A percentile compares a stretch with the other conserved stretches of the same genome.
phyloP scores from a whole-genome alignment of 73 alveolate species.

The Breviolum minutum region DNA sequence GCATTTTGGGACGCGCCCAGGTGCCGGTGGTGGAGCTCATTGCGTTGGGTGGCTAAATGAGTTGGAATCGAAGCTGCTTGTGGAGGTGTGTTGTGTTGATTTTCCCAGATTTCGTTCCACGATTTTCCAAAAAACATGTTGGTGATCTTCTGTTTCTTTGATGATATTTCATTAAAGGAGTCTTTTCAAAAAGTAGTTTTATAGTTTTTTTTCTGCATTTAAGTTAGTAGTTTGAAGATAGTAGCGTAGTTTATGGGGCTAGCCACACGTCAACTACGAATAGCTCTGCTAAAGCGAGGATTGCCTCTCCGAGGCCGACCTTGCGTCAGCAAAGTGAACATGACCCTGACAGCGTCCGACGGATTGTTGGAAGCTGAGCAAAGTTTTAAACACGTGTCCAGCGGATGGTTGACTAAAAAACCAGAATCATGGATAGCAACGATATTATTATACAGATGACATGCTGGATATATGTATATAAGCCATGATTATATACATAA shows the following conservation, averaged over 20 bases:
- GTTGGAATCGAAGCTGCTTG: neutral
- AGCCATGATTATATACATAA: no score
- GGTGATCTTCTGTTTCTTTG: no score
- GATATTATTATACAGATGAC: no score
- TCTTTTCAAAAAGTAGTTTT: no score
- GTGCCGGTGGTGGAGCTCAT: conserved; percentile 22
- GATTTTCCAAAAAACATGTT: neutral
- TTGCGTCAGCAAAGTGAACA: neutral
- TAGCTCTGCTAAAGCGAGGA: no score
- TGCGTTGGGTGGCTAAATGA: conserved; percentile 6
- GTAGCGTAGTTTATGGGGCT: neutral
- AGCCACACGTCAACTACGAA: no score
- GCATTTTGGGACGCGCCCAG: neutral
- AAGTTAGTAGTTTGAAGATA: neutral
- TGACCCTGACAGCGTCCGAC: conserved; percentile 14
- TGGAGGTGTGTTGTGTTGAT: neutral
- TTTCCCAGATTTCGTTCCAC: neutral
- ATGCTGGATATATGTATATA: no score
- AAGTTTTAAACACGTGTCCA: neutral
- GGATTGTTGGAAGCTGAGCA: neutral
- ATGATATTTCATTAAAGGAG: no score
- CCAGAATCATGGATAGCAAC: no score
- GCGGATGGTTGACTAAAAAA: no score
- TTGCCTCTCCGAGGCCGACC: neutral
- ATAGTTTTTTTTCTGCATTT: no score